Evolutionary conservation across 2,329 filamentous ascomycete genomes (phyloP).

Genomic region (Colletotrichum kahawae): DNA sequence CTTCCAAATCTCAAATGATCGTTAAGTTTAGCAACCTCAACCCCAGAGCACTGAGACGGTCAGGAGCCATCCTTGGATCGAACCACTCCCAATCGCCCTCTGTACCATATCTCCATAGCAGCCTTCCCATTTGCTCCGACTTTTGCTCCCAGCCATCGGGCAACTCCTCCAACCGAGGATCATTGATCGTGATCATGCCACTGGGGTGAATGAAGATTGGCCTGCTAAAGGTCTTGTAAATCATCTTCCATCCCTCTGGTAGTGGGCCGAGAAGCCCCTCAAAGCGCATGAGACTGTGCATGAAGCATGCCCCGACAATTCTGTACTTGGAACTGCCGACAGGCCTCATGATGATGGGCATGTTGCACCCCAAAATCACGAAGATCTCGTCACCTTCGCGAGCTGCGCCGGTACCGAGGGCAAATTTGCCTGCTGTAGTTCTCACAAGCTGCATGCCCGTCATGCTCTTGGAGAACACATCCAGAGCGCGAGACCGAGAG

Average conservation of each 20-base stretch:
- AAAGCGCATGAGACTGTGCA: not conserved
- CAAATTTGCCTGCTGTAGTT: not conserved
- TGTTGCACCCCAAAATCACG: not conserved
- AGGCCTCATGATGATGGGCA: not conserved
- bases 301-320: not conserved
- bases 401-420: not conserved
- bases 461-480: not conserved
- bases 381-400: not conserved
- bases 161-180: not conserved
- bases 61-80: not conserved
- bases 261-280: not conserved
- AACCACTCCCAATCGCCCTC: not conserved
- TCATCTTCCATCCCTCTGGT: not conserved
- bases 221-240: not conserved
- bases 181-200: not conserved
- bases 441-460: not conserved
- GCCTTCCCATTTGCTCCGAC: not conserved
- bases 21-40: not conserved
- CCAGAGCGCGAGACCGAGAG: not conserved
- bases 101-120: not conserved
- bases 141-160: not conserved
- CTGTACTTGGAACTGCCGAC: not conserved
- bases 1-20: too few species aligned
- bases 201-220: rapidly evolving
- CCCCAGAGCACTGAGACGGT: rapidly evolving